Evolutionary conservation across 2,329 filamentous ascomycete species (phyloP), one percentile per base, ranked within the genome.

Genomic region (Keithomyces neogunnii): DNA sequence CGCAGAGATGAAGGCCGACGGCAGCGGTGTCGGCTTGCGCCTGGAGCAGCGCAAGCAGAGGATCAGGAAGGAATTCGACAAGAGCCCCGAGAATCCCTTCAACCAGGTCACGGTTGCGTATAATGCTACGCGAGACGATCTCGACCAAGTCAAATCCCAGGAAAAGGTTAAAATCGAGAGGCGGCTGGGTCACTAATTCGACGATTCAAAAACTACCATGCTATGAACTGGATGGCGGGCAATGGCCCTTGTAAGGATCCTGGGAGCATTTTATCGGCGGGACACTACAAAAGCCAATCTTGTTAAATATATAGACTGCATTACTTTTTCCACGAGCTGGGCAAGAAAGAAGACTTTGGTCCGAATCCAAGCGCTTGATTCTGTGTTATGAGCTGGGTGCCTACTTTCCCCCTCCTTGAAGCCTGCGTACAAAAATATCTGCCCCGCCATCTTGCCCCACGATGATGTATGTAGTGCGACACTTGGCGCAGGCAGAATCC

Each of bases 31-130:
- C 52, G 89, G 89, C 1, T 69, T 97, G 64, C 77, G 91, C 52
- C 75, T 88, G 60, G 82, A 95, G 60, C 91, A 96, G 78, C 86
- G 88, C 69, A 84, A 91, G 62, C 87, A 92, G 56, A 77, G 85
- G 63, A 88, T 95, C 59, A 72, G 81, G 56, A 95, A 95, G 76
- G 93, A 97, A 73, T 99, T 97, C 68, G 87, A 95, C 69, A 95
- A 89, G 76, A 88, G 87, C 63, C 85, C 88, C 1, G 92, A 97
- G 61, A 99, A 99, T 68, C 93, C 93, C 11, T 93, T 95, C 73
- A 96, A 96, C 72, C 89, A 95, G 72, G 84, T 85, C 13, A 81
- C 75, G 48, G 88, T 83, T 2, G 69, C 75, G 3, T 95, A 89
- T 70, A 88, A 99, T 69, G 81, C 88, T 50, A 80, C 78, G 28